Evolutionary conservation across 2,329 filamentous ascomycete genomes (phyloP).

Genomic region (Gnomoniopsis smithogilvyi): DNA sequence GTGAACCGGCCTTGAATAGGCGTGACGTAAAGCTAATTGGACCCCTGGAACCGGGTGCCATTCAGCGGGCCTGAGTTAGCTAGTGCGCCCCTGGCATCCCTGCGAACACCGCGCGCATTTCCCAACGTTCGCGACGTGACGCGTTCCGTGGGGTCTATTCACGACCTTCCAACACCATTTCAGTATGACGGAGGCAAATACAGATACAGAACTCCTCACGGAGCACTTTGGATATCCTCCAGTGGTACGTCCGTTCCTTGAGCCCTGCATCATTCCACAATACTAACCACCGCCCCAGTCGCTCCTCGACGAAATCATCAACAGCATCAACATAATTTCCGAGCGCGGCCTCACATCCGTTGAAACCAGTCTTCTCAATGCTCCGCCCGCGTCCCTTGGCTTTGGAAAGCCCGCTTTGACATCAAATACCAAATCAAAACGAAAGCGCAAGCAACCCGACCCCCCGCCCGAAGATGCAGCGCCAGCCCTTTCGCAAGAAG

Average conservation of each 20-base stretch:
- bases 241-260: slow-evolving; percentile 57
- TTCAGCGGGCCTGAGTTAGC: neutral
- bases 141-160: slow-evolving; percentile 3
- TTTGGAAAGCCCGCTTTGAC: slow-evolving; percentile 49
- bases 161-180: neutral
- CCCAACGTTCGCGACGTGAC: slow-evolving; percentile 14
- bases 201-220: slow-evolving; percentile 71
- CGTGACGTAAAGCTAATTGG: slow-evolving; percentile 8
- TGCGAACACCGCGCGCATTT: neutral
- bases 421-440: slow-evolving; percentile 27
- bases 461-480: neutral
- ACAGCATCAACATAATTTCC: slow-evolving; percentile 89
- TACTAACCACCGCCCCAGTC: slow-evolving; percentile 50
- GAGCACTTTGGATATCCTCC: slow-evolving; percentile 96
- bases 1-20: neutral
- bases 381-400: slow-evolving; percentile 74
- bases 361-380: slow-evolving; percentile 74
- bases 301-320: slow-evolving; percentile 96
- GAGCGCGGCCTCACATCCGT: slow-evolving; percentile 86
- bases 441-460: slow-evolving; percentile 13
- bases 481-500: slow-evolving; percentile 16
- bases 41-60: slow-evolving; percentile 3
- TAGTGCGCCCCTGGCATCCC: neutral
- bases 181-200: slow-evolving; percentile 28
- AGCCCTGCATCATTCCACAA: slow-evolving; percentile 12